A percentile compares a stretch with the other conserved stretches of the same genome.
Evolutionary conservation across 306 rosid genomes (phyloP).

Genomic region (Castanea mollissima): DNA sequence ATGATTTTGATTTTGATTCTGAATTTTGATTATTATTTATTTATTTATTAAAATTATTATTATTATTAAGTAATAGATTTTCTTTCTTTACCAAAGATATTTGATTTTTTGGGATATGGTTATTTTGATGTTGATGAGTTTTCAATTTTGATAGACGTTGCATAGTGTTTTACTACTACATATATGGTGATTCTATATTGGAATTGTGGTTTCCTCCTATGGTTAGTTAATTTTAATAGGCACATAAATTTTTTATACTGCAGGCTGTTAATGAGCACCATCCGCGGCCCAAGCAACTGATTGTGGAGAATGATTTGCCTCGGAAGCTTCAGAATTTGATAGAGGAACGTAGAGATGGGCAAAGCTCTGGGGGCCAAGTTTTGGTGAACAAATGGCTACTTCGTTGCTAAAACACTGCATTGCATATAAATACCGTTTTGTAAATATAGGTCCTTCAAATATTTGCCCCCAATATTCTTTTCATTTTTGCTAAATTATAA

Average conservation of each 20-base stretch:
- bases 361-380: conserved; percentile 42
- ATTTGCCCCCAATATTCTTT: too few relatives aligned
- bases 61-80: too few relatives aligned
- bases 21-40: too few relatives aligned
- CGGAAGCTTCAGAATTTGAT: conserved; percentile 89
- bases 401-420: conserved; percentile 79
- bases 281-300: conserved; percentile 96
- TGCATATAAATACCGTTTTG: conserved; percentile 94
- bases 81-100: neutral
- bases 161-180: neutral
- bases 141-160: neutral
- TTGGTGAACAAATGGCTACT: conserved; percentile 99
- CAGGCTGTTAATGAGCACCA: conserved; percentile 99
- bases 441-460: conserved; percentile 31
- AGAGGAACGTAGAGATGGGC: conserved; percentile 84
- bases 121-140: conserved; percentile 4
- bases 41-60: too few relatives aligned
- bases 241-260: conserved; percentile 10
- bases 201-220: neutral
- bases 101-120: neutral
- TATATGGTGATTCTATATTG: neutral
- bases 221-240: neutral
- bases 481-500: too few relatives aligned
- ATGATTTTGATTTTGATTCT: too few relatives aligned
- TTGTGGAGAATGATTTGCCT: conserved; percentile 96